Evolutionary conservation across 2,329 filamentous ascomycete species (phyloP).

Genomic region (Penicillium rolfsii): DNA sequence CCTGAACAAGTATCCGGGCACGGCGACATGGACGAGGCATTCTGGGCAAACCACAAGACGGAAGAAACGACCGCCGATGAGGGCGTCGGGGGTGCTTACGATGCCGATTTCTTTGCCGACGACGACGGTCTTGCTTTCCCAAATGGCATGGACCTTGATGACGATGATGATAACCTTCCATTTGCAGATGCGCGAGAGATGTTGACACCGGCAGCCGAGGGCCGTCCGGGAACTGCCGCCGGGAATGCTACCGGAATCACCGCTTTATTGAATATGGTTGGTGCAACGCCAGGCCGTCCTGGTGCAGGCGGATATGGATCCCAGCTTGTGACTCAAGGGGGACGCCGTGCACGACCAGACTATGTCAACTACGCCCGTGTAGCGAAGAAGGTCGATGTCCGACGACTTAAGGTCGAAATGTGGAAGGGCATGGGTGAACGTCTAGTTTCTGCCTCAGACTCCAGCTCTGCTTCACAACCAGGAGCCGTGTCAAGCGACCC

Average conservation of each 20-base stretch:
- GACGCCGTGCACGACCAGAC: slow-evolving; percentile 61
- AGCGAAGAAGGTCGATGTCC: slow-evolving; percentile 69
- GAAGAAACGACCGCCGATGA: slow-evolving; percentile 65
- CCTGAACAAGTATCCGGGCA: slow-evolving; percentile 61
- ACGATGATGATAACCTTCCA: slow-evolving; percentile 52
- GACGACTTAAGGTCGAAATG: slow-evolving; percentile 66
- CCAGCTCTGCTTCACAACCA: slow-evolving; percentile 34
- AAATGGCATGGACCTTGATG: slow-evolving; percentile 51
- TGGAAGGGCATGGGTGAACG: slow-evolving; percentile 63
- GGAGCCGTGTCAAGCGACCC: slow-evolving; percentile 30
- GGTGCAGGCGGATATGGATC: slow-evolving; percentile 61
- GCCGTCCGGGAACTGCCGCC: slow-evolving; percentile 35
- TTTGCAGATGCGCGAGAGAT: slow-evolving; percentile 56
- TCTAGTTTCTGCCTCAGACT: slow-evolving; percentile 43
- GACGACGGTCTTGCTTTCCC: slow-evolving; percentile 61
- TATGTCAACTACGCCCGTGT: slow-evolving; percentile 68
- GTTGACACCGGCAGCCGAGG: slow-evolving; percentile 48
- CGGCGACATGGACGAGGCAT: slow-evolving; percentile 89
- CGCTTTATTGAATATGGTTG: slow-evolving; percentile 45
- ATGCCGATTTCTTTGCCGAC: slow-evolving; percentile 91
- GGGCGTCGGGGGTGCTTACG: slow-evolving; percentile 75
- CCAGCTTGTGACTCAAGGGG: slow-evolving; percentile 64
- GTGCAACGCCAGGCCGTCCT: slow-evolving; percentile 43
- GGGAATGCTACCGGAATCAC: slow-evolving; percentile 43
- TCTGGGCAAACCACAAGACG: slow-evolving; percentile 72